Evolutionary conservation across 73 alveolate genomes (phyloP).

Genomic region (Stentor roeselii): DNA sequence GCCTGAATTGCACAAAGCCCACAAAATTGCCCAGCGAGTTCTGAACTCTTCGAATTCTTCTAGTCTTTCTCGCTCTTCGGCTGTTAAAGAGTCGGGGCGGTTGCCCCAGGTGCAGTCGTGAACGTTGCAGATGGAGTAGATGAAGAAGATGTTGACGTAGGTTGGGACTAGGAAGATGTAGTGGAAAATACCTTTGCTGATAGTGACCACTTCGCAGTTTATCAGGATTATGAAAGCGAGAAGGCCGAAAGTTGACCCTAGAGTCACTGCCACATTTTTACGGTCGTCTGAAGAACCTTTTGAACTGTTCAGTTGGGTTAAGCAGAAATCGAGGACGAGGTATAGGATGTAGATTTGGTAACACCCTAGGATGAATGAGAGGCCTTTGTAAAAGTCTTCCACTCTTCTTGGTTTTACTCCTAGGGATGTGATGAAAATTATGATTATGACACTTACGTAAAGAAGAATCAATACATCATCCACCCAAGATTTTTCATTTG

Average conservation of each 20-base stretch:
- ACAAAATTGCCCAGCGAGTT: neutral
- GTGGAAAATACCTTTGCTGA: neutral
- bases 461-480: neutral
- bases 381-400: neutral
- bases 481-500: neutral
- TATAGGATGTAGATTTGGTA: neutral
- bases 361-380: neutral
- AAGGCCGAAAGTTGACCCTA: neutral
- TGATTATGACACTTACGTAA: neutral
- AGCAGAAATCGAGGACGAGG: neutral
- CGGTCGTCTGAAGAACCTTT: too few relatives aligned
- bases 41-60: neutral
- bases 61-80: neutral
- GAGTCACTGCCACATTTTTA: neutral
- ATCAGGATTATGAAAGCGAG: neutral
- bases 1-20: neutral
- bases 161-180: constrained; percentile 8
- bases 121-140: constrained; percentile 18
- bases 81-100: constrained; percentile 5
- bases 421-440: neutral
- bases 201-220: neutral
- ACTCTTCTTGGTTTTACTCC: constrained; percentile 22
- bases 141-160: constrained; percentile 15
- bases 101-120: constrained; percentile 32
- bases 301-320: neutral